Conservation (phyloP, 345 rosid species). For the Dipteronia dyeriana region DNA sequence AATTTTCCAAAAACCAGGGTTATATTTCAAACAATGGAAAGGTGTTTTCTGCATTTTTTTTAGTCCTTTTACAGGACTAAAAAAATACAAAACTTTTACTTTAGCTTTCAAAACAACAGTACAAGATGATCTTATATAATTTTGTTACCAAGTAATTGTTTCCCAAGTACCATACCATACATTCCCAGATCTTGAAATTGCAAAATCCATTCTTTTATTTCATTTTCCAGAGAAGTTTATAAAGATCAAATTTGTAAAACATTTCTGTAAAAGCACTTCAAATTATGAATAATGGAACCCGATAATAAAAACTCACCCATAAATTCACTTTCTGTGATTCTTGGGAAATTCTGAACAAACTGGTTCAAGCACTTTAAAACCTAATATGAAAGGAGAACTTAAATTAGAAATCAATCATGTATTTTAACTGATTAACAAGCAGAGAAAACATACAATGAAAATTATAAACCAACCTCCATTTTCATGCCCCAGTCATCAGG, state of each 20-base stretch:
- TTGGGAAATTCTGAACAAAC: constrained; percentile 80
- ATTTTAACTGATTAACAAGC: neutral
- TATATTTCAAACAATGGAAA: neutral
- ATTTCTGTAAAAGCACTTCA: neutral
- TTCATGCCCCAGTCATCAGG: constrained; percentile 94
- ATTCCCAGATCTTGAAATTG: neutral
- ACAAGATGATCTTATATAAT: neutral
- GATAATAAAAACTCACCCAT: constrained; percentile 48
- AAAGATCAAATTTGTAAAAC: neutral
- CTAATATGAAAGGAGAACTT: constrained; percentile 37
- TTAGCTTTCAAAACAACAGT: neutral
- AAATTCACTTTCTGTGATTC: constrained; percentile 65
- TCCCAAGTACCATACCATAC: neutral
- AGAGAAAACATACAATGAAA: neutral
- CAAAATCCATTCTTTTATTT: neutral
- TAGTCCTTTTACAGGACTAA: neutral
- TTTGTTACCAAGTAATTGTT: neutral
- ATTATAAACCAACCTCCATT: constrained; percentile 67
- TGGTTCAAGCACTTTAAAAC: constrained; percentile 91
- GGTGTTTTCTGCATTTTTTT: neutral
- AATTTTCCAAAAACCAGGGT: neutral
- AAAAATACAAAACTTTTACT: neutral
- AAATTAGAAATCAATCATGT: neutral
- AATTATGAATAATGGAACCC: neutral
- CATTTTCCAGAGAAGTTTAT: neutral